Conservation (phyloP, 1,139 yeast species). For the Pichia terricola region DNA sequence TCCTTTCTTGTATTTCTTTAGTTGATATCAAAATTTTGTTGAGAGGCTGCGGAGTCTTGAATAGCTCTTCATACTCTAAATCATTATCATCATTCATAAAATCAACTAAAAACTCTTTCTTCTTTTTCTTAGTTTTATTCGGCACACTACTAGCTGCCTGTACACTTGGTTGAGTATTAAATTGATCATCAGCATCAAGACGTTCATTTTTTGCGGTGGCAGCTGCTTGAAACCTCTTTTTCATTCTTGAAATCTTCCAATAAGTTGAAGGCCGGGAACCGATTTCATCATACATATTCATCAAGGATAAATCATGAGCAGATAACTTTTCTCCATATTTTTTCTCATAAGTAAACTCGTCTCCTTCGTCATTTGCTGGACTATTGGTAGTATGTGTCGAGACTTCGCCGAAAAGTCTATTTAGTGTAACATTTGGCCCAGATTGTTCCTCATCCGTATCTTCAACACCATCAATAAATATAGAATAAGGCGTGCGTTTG, state of each 20-base stretch:
- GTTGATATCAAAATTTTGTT: constrained; percentile 23
- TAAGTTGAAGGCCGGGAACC: constrained; percentile 74
- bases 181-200: not conserved
- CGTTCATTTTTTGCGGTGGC: no score
- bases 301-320: constrained; percentile 23
- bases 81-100: constrained; percentile 31
- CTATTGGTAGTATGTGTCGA: not conserved
- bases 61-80: constrained; percentile 29
- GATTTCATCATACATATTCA: constrained; percentile 31
- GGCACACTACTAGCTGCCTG: no score
- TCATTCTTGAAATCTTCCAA: constrained; percentile 57
- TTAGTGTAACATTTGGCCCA: constrained; percentile 28
- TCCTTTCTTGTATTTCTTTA: constrained; percentile 22
- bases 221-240: not conserved
- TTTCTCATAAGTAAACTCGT: not conserved
- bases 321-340: constrained; percentile 16
- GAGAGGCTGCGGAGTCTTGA: constrained; percentile 25
- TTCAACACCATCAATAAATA: constrained; percentile 25
- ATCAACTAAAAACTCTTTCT: constrained; percentile 20
- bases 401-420: constrained; percentile 23
- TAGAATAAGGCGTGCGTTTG: constrained; percentile 21
- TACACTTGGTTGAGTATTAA: not conserved
- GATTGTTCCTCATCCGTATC: constrained; percentile 59
- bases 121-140: constrained; percentile 10
- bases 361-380: constrained; percentile 13